Percentiles rank a stretch among this genome's conserved stretches.
phyloP scores from a whole-genome alignment of 495 filamentous ascomycete species.

The Podospora pseudocomata region DNA sequence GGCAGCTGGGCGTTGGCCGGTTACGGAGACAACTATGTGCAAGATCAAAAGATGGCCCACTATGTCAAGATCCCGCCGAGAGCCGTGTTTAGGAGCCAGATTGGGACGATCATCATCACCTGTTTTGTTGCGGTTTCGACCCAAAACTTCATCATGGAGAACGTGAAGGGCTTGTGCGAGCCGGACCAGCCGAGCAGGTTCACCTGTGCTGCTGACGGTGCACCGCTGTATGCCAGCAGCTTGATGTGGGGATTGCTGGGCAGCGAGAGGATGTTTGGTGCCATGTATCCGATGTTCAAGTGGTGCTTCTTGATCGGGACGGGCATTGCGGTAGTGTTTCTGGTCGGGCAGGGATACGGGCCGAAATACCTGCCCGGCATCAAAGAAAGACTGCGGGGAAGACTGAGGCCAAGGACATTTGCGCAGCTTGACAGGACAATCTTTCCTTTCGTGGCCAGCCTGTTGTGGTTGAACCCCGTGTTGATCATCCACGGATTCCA shows the following conservation, averaged over 20 bases:
- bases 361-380: constrained; percentile 32
- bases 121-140: constrained; percentile 33
- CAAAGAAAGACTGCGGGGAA: constrained; percentile 27
- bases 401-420: constrained; percentile 21
- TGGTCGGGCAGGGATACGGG: constrained; percentile 29
- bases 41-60: constrained; percentile 41
- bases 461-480: constrained; percentile 32
- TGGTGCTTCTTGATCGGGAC: constrained; percentile 41
- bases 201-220: constrained; percentile 34
- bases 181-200: constrained; percentile 30
- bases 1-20: constrained; percentile 34
- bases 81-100: constrained; percentile 31
- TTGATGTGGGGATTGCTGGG: constrained; percentile 40
- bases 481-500: constrained; percentile 34
- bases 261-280: constrained; percentile 37
- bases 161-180: constrained; percentile 30
- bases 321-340: constrained; percentile 32
- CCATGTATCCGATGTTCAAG: constrained; percentile 36
- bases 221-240: constrained; percentile 31
- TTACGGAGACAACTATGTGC: constrained; percentile 36
- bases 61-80: constrained; percentile 34
- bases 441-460: constrained; percentile 27
- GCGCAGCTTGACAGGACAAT: constrained; percentile 30
- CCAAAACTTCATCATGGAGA: constrained; percentile 32
- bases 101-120: constrained; percentile 34